Evolutionary conservation across 2,329 filamentous ascomycete genomes (phyloP).

Genomic region (Epichloe coenophiala): DNA sequence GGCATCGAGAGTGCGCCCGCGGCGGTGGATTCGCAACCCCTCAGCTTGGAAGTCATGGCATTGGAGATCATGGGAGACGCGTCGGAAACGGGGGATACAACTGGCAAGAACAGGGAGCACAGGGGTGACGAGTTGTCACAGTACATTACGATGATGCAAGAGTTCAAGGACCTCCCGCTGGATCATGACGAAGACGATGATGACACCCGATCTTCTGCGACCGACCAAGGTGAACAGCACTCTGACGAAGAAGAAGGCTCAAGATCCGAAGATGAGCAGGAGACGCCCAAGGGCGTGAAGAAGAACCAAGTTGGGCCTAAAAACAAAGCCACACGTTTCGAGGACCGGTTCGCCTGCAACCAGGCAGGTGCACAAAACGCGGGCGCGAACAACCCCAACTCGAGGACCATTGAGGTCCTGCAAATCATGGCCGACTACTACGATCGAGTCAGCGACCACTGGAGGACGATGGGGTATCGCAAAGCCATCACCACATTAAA

Average conservation of each 20-base stretch:
- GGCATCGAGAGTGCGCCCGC: constrained; percentile 5
- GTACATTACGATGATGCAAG: constrained; percentile 49
- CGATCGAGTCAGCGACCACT: constrained; percentile 58
- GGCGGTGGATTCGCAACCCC: constrained; percentile 13
- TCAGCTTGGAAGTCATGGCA: constrained; percentile 7
- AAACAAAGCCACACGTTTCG: constrained; percentile 21
- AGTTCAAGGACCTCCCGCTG: constrained; percentile 44
- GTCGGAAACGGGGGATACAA: background rate
- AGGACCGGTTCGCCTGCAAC: constrained; percentile 42
- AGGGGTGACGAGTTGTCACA: constrained; percentile 44
- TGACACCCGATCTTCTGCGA: constrained; percentile 10
- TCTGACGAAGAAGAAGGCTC: constrained; percentile 2
- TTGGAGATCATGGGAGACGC: constrained; percentile 8
- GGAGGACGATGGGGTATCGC: constrained; percentile 63
- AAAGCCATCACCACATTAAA: constrained; percentile 63
- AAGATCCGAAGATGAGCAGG: background rate
- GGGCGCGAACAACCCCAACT: constrained; percentile 51
- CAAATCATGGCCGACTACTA: constrained; percentile 73
- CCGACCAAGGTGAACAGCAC: constrained; percentile 1
- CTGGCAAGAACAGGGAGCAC: background rate
- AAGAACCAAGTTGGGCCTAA: background rate
- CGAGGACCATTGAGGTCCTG: constrained; percentile 60
- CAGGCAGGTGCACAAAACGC: constrained; percentile 32
- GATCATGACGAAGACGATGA: constrained; percentile 36
- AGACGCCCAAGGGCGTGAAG: background rate